Evolutionary conservation across 108 stramenopile genomes (phyloP).

Genomic region (Pelagomonas calceolata): DNA sequence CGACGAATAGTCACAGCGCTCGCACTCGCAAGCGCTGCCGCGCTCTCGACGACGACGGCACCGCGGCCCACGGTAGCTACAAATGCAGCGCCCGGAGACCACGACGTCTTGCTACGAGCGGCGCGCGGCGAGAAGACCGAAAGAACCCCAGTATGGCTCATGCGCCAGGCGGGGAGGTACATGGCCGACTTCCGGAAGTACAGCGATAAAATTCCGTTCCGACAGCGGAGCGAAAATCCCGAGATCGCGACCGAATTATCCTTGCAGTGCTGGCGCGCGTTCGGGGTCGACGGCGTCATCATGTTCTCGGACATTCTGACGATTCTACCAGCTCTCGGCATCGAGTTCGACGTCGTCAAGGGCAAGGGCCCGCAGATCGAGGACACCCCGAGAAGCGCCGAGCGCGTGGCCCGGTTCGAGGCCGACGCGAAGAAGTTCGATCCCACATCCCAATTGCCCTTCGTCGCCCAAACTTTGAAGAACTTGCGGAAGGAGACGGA

Average conservation of each 20-base stretch:
- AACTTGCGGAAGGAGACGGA: constrained; percentile 59
- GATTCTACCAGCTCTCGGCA: constrained; percentile 84
- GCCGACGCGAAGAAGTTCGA: background rate
- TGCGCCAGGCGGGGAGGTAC: constrained; percentile 98
- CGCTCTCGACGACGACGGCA: too few species aligned
- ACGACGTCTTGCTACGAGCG: constrained; percentile 80
- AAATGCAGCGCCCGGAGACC: background rate
- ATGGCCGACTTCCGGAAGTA: constrained; percentile 93
- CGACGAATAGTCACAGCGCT: too few species aligned
- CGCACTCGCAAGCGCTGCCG: too few species aligned
- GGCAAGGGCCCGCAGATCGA: constrained; percentile 84
- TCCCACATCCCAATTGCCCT: constrained; percentile 68
- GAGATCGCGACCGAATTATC: constrained; percentile 83
- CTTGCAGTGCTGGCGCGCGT: constrained; percentile 81
- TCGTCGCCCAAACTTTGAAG: constrained; percentile 72
- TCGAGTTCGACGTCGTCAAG: constrained; percentile 88
- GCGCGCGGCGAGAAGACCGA: constrained; percentile 82
- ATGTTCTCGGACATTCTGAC: constrained; percentile 98
- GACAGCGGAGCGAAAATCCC: constrained; percentile 84
- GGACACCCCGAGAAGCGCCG: constrained; percentile 17
- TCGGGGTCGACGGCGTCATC: constrained; percentile 94
- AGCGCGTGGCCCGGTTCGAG: constrained; percentile 4
- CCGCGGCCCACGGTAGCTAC: too few species aligned
- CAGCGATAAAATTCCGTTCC: constrained; percentile 81
- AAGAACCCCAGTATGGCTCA: constrained; percentile 95